Base-by-base conservation (phyloP, 2,329 filamentous ascomycete species). In the Myriangium duriaei region DNA sequence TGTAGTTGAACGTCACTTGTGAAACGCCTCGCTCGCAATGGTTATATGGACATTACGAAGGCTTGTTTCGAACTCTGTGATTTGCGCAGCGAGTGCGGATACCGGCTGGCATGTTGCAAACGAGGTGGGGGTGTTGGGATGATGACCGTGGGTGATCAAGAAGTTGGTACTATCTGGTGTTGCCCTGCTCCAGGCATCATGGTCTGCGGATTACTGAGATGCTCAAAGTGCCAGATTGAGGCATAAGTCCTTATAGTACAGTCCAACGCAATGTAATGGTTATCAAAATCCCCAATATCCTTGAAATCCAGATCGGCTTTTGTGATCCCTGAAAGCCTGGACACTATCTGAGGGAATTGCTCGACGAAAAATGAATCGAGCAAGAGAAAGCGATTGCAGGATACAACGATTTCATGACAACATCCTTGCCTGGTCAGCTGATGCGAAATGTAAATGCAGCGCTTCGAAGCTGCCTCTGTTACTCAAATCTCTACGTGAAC, bases 301-400 rank as follows among this genome's bases (percentile, higher is more conserved):
- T 16, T 16, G 11, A 14, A 32, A 7, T 32, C 12, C 10, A 32
- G 30, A 16, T 32, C 30, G 15, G n/a, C 11, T 32, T 16, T 32
- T 9, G 13, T 9, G 7, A 16, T 32, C 4, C 30, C 30, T 14
- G 30, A 16, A 9, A 13, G 30, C n/a, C 17, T 16, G 5, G 11
- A 15, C 17, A 32, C 17, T 14, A 13, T 32, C 12, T 12, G 4
- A 4, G 30, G 30, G 12, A 32, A 32, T 32, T 14, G 4, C 9
- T 32, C 30, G 16, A 34, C 32, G n/a, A 34, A 34, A 12, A 21
- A 17, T 4, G 72, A 65, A 57, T 93, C 87, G 44, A 93, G 81
- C 64, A 76, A 92, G 50, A 75, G 79, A 54, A 95, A 88, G 56
- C 95, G 88, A 54, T 95, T 95, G 1, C 88, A 88, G 19, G 76